These are phyloP conservation scores for Trichothecium sympodiale DNA, from an alignment of 2,329 filamentous ascomycete species.

Conservation along the genomic window DNA sequence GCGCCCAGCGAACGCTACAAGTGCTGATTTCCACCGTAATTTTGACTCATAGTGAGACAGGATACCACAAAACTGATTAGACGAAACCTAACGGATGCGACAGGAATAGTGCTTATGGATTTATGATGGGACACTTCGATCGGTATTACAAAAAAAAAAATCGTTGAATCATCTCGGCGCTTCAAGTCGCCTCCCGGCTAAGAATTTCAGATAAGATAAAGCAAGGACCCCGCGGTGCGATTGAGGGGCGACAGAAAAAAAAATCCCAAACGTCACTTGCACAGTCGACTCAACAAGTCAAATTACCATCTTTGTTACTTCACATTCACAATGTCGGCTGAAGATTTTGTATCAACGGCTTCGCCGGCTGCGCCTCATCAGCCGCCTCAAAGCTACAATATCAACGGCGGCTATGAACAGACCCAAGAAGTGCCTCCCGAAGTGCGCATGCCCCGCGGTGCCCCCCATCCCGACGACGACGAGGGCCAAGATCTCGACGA, in stretches of 20 bases:
- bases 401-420: conserved; percentile 31
- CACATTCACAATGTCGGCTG: conserved; percentile 9
- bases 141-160: not conserved
- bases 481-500: conserved; percentile 26
- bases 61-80: too few relatives aligned
- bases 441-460: conserved; percentile 17
- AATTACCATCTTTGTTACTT: not conserved
- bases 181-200: not conserved
- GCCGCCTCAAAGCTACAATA: conserved; percentile 31
- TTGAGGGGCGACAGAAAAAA: conserved; percentile 1
- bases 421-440: conserved; percentile 22
- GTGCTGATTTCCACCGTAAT: too few relatives aligned
- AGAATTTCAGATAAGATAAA: conserved; percentile 1
- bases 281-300: not conserved
- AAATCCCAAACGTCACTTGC: not conserved
- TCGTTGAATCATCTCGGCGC: conserved; percentile 3
- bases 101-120: too few relatives aligned
- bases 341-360: conserved; percentile 8
- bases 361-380: conserved; percentile 31
- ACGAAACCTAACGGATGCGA: too few relatives aligned
- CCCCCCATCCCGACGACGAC: conserved; percentile 15
- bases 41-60: too few relatives aligned
- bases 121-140: too few relatives aligned
- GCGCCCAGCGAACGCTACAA: too few relatives aligned
- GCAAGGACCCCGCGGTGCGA: not conserved